Conservation (phyloP, 345 rosid species). For the Bruguiera gymnorhiza region DNA sequence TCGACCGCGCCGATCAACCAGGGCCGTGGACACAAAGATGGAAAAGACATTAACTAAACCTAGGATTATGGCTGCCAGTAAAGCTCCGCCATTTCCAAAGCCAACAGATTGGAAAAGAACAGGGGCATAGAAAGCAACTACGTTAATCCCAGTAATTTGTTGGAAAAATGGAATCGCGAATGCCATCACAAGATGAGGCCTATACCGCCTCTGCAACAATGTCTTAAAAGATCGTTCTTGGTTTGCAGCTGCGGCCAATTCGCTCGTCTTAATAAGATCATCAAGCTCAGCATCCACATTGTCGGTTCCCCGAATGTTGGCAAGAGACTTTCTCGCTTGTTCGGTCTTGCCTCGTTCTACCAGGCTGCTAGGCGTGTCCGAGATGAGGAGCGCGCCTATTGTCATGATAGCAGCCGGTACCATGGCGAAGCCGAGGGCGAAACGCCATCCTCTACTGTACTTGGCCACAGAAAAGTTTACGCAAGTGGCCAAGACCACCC, state of each 20-base stretch:
- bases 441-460: slow-evolving; percentile 67
- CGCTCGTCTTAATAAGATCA: slow-evolving; percentile 51
- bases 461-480: slow-evolving; percentile 54
- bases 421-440: slow-evolving; percentile 66
- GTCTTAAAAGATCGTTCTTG: slow-evolving; percentile 49
- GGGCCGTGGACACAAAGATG: slow-evolving; percentile 46
- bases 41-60: slow-evolving; percentile 69
- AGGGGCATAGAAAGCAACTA: slow-evolving; percentile 83
- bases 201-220: slow-evolving; percentile 55
- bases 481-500: slow-evolving; percentile 62
- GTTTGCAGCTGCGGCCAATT: slow-evolving; percentile 40
- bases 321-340: slow-evolving; percentile 47
- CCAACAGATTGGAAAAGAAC: slow-evolving; percentile 71
- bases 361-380: slow-evolving; percentile 76
- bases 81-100: slow-evolving; percentile 58
- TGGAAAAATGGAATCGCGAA: slow-evolving; percentile 69
- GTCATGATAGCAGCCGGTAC: slow-evolving; percentile 75
- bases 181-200: slow-evolving; percentile 73
- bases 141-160: slow-evolving; percentile 70
- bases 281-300: slow-evolving; percentile 53
- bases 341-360: slow-evolving; percentile 58
- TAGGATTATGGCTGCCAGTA: slow-evolving; percentile 57
- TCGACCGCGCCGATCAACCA: slow-evolving; percentile 72
- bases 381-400: slow-evolving; percentile 56
- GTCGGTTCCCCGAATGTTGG: slow-evolving; percentile 42